Conservation (phyloP, 2,329 filamentous ascomycete species). For the Monilinia aucupariae region DNA sequence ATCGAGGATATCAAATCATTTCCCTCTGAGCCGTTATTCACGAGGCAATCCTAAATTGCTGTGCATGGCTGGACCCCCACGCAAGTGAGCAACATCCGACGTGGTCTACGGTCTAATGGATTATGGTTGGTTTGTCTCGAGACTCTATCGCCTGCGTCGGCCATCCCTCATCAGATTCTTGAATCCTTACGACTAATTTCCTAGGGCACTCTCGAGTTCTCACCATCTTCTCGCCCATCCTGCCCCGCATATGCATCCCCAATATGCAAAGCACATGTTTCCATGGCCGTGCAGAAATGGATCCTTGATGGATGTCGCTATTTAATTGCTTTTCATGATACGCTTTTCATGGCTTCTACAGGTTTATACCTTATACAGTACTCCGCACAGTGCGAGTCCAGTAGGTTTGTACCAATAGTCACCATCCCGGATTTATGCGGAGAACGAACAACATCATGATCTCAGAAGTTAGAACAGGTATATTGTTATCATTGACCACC, state of each 20-base stretch:
- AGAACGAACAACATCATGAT: slow-evolving; percentile 4
- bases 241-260: slow-evolving; percentile 5
- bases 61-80: slow-evolving; percentile 1
- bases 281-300: slow-evolving; percentile 4
- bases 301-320: slow-evolving; percentile 5
- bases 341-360: background rate
- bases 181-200: background rate
- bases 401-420: background rate
- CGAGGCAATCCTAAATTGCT: background rate
- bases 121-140: background rate
- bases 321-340: background rate
- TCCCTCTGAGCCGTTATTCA: background rate
- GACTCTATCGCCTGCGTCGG: background rate
- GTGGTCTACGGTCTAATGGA: background rate
- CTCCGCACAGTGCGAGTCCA: background rate
- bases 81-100: background rate
- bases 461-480: background rate
- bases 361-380: too few relatives aligned
- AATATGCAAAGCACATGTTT: slow-evolving; percentile 6
- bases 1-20: background rate
- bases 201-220: background rate
- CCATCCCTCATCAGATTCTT: background rate
- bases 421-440: background rate
- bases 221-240: background rate
- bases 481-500: background rate